Conservation (phyloP, 169 alveolate genomes). For the Cystoisospora suis region DNA sequence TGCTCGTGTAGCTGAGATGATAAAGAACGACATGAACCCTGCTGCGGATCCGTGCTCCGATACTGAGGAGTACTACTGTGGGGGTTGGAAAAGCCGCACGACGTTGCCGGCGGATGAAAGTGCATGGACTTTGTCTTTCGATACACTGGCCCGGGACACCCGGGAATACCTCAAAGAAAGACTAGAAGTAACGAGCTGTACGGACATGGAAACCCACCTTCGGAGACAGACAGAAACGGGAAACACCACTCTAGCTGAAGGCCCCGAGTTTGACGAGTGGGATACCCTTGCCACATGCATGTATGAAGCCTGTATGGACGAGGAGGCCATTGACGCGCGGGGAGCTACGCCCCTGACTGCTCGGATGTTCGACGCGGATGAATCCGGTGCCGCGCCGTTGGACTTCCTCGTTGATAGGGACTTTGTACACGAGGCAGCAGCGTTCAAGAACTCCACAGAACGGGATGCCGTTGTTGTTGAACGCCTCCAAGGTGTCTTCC, state of each 20-base stretch:
- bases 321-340: constrained; percentile 13
- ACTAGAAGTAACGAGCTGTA: constrained; percentile 8
- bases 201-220: neutral
- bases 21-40: neutral
- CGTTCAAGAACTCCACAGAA: neutral
- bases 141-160: neutral
- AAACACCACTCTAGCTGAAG: neutral
- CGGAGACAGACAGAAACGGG: neutral
- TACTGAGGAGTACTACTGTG: constrained; percentile 10
- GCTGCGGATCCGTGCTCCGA: constrained; percentile 10
- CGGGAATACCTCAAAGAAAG: neutral
- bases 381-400: neutral
- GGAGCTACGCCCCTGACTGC: constrained; percentile 22
- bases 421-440: neutral
- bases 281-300: constrained; percentile 5
- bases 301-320: constrained; percentile 18
- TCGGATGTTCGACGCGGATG: neutral
- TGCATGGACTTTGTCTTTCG: neutral
- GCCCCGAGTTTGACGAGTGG: neutral
- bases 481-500: neutral
- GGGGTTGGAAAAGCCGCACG: neutral
- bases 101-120: neutral
- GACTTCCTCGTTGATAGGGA: neutral
- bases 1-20: neutral
- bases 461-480: neutral